Evolutionary conservation across 2,329 filamentous ascomycete genomes (phyloP).

Genomic region (Chalaropsis ovoidea): DNA sequence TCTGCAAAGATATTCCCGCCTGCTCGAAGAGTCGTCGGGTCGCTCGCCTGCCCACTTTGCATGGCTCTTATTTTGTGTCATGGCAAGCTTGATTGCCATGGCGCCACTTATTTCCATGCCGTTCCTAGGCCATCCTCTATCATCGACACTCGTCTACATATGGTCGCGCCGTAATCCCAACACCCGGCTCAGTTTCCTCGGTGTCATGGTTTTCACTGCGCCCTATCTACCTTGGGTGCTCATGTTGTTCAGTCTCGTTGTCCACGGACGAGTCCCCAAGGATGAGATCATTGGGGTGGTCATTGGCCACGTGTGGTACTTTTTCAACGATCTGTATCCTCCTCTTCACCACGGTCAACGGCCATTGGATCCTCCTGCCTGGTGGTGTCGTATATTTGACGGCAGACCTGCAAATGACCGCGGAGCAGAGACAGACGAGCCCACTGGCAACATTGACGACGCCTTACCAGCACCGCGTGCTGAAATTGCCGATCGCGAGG

Average conservation of each 20-base stretch:
- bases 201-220: constrained; percentile 80
- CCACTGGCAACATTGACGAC: constrained; percentile 47
- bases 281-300: constrained; percentile 94
- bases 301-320: constrained; percentile 95
- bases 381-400: constrained; percentile 82
- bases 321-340: constrained; percentile 94
- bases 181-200: constrained; percentile 78
- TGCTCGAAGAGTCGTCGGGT: constrained; percentile 90
- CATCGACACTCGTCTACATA: constrained; percentile 90
- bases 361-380: constrained; percentile 77
- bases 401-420: constrained; percentile 39
- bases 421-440: constrained; percentile 27
- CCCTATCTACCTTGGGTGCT: constrained; percentile 94
- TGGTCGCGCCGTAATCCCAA: constrained; percentile 94
- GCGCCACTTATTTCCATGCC: constrained; percentile 84
- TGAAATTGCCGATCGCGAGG: constrained; percentile 15
- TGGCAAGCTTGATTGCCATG: constrained; percentile 64
- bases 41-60: constrained; percentile 87
- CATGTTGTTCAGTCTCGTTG: constrained; percentile 81
- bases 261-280: constrained; percentile 82
- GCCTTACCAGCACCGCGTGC: constrained; percentile 49
- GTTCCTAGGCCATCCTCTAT: constrained; percentile 87
- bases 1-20: constrained; percentile 86
- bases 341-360: constrained; percentile 74
- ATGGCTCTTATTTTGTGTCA: constrained; percentile 84